These are phyloP conservation scores for Leccinum arenicola DNA, from an alignment of 768 basidiomycete genomes.

Conservation along the genomic window DNA sequence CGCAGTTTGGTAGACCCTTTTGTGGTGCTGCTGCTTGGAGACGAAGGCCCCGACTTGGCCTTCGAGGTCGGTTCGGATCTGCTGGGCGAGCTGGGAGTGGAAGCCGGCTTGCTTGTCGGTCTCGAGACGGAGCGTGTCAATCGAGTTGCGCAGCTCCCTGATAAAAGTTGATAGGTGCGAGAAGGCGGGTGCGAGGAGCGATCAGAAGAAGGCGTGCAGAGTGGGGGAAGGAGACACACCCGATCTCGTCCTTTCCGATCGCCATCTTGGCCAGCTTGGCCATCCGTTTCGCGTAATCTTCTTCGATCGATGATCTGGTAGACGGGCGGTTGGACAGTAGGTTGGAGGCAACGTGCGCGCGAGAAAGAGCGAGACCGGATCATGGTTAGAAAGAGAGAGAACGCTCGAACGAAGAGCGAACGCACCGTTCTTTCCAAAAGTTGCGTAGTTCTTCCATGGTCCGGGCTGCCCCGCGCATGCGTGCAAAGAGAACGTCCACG, in stretches of 20 bases:
- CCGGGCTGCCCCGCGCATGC: constrained; percentile 81
- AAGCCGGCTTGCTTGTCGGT: constrained; percentile 77
- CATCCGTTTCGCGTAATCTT: constrained; percentile 90
- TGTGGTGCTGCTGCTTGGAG: constrained; percentile 64
- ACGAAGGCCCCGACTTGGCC: constrained; percentile 57
- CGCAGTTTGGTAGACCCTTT: constrained; percentile 65
- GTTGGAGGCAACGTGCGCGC: neutral
- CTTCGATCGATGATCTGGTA: constrained; percentile 80
- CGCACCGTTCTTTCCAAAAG: constrained; percentile 94
- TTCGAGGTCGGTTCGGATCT: constrained; percentile 78
- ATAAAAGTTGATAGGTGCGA: neutral
- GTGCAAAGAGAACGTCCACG: constrained; percentile 85
- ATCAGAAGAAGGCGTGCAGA: neutral
- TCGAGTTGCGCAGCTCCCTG: constrained; percentile 78
- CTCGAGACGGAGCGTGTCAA: constrained; percentile 79
- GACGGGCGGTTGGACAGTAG: too few species aligned
- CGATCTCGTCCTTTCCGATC: constrained; percentile 89
- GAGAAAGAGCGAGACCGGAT: neutral
- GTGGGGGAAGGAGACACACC: constrained; percentile 50
- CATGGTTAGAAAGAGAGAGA: neutral
- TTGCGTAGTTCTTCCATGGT: constrained; percentile 85
- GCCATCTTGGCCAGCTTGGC: constrained; percentile 71
- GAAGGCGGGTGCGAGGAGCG: neutral
- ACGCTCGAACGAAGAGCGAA: neutral
- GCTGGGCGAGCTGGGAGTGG: constrained; percentile 72